phyloP scores from a whole-genome alignment of 1,284 basidiomycete genomes.

The Tilletiaria anomala region DNA sequence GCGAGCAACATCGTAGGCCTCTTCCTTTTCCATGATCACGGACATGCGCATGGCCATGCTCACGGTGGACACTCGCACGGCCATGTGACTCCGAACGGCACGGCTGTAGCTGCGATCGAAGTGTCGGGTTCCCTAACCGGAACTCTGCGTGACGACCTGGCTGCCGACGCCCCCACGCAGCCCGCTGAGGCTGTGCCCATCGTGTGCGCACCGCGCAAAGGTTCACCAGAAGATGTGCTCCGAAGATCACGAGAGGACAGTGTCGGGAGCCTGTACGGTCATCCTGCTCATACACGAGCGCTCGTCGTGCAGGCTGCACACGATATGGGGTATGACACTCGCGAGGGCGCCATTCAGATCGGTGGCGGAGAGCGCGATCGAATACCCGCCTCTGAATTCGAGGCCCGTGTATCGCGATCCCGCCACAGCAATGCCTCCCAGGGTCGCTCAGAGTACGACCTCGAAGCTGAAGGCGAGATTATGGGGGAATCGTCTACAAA shows the following conservation, averaged over 20 bases:
- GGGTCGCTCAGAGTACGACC: background rate
- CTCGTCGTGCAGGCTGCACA: conserved; percentile 74
- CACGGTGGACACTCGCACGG: conserved; percentile 26
- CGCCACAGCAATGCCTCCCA: background rate
- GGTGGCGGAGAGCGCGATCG: background rate
- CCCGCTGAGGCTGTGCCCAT: background rate
- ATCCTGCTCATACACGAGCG: conserved; percentile 76
- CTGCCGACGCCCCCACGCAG: too few species aligned
- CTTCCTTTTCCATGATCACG: conserved; percentile 70
- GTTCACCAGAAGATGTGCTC: too few species aligned
- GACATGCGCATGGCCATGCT: conserved; percentile 27
- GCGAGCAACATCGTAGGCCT: conserved; percentile 84
- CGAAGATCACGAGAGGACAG: too few species aligned
- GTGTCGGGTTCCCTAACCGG: too few species aligned
- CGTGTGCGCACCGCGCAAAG: too few species aligned
- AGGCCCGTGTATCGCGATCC: conserved; percentile 5
- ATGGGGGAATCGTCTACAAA: too few species aligned
- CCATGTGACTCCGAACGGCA: too few species aligned
- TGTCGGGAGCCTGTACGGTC: conserved; percentile 50
- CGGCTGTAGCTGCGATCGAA: too few species aligned
- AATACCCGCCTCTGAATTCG: conserved; percentile 4
- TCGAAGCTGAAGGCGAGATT: background rate
- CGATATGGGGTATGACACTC: conserved; percentile 47
- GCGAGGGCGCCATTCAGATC: conserved; percentile 1
- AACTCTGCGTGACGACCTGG: too few species aligned